Percentiles rank a stretch among this genome's conserved stretches.
These are phyloP conservation scores for Baorangia bicolor DNA, from an alignment of 768 basidiomycete species.

Conservation along the genomic window DNA sequence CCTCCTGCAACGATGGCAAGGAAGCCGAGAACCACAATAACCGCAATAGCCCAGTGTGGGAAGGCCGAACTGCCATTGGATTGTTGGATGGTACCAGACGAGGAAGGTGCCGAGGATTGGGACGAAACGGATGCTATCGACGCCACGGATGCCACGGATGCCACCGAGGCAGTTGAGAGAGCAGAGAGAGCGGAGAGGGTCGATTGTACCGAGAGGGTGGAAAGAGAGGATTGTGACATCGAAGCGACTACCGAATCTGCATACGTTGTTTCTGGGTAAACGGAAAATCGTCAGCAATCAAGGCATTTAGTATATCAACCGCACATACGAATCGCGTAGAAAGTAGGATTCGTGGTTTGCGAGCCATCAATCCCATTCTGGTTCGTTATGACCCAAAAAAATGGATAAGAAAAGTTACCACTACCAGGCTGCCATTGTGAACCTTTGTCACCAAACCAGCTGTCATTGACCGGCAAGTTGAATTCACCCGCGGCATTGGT, in stretches of 20 bases:
- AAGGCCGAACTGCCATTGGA: slow-evolving; percentile 43
- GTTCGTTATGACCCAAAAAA: slow-evolving; percentile 76
- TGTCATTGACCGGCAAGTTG: slow-evolving; percentile 63
- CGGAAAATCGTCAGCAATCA: slow-evolving; percentile 8
- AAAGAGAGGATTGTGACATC: slow-evolving; percentile 40
- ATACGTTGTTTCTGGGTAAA: slow-evolving; percentile 64
- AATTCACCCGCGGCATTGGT: slow-evolving; percentile 55
- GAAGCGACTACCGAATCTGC: slow-evolving; percentile 65
- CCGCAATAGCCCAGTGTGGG: slow-evolving; percentile 90
- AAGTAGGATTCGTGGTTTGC: slow-evolving; percentile 66
- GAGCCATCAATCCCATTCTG: slow-evolving; percentile 56
- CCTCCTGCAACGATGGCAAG: slow-evolving; percentile 73
- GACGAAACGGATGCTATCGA: slow-evolving; percentile 37
- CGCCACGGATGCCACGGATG: slow-evolving; percentile 34
- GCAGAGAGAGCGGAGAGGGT: slow-evolving; percentile 30
- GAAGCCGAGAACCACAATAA: slow-evolving; percentile 84
- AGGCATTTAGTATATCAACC: neutral
- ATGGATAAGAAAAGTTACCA: slow-evolving; percentile 60
- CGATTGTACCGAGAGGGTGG: slow-evolving; percentile 35
- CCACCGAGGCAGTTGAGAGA: slow-evolving; percentile 38
- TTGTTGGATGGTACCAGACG: slow-evolving; percentile 48
- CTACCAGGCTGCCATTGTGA: slow-evolving; percentile 42
- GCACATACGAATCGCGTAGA: slow-evolving; percentile 76
- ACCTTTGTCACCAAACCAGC: slow-evolving; percentile 67
- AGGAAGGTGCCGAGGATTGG: slow-evolving; percentile 16